Evolutionary conservation across 2,329 filamentous ascomycete genomes (phyloP), one percentile per base, ranked within the genome.

Genomic region (Diplodia scrobiculata): DNA sequence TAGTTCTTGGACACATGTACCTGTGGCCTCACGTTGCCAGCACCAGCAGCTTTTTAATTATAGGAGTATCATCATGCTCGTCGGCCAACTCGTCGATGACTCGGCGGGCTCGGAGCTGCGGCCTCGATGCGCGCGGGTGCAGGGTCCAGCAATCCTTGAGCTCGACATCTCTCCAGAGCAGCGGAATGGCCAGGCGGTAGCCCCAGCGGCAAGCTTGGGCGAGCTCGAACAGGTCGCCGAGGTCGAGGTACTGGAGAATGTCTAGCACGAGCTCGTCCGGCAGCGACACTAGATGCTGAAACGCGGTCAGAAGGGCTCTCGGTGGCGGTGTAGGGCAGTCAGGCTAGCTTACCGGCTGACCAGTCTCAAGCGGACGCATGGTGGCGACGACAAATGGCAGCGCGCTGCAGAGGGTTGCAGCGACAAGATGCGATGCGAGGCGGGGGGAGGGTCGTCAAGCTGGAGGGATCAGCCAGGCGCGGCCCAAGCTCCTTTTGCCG

Each of bases 261-360:
- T 77, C 73, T 64, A 78, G 74, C 10, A 81, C 68, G 1, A 82
- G 73, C 68, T 82, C 80, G 41, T 76, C 74, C 1, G 80, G 80
- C 10, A 62, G 58, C 2, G 82, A 53, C 32, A 29, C n/a, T n/a
- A 52, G 45, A 34, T 38, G 27, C 64, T 65, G 51, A 17, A 19
- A 45, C 17, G 19, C n/a, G 38, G 29, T 65, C 50, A 65, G 63
- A 6, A 25, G 50, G 21, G 19, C 7, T 60, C n/a, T 47, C 50
- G 14, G 29, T 41, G 3, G 9, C 19, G 60, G 25, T 14, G 47
- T 2, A 19, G 27, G 10, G 7, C 25, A 27, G 6, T 9, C n/a
- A 32, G 47, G 59, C 14, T 9, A 4, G 48, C 60, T 63, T 53
- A 52, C 60, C n/a, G 48, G 21, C n/a, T 32, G 21, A 27, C 34